Conservation (phyloP, 768 basidiomycete species). For the Lentinus brumalis region DNA sequence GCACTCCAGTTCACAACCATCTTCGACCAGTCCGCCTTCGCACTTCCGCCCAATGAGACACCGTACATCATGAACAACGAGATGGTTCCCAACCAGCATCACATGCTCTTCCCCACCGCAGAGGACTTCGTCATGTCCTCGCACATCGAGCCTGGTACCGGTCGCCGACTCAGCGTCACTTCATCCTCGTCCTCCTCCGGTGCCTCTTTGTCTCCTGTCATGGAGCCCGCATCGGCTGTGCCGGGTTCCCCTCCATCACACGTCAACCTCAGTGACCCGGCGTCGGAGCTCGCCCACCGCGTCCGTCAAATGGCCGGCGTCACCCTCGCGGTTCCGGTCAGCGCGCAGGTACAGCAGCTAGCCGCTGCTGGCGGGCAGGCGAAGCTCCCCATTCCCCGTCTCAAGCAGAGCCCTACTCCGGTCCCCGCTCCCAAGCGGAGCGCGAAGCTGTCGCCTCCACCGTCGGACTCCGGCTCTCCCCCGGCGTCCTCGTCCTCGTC, state of each 20-base stretch:
- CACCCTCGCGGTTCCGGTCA: conserved; percentile 40
- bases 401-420: conserved; percentile 48
- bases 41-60: conserved; percentile 7
- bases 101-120: conserved; percentile 17
- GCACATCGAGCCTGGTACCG: conserved; percentile 23
- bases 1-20: conserved; percentile 53
- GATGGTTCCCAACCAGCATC: conserved; percentile 10
- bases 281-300: conserved; percentile 38
- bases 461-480: conserved; percentile 22
- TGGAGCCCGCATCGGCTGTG: conserved; percentile 39
- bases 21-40: conserved; percentile 26
- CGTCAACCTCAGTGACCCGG: conserved; percentile 30
- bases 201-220: conserved; percentile 52
- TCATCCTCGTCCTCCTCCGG: conserved; percentile 58
- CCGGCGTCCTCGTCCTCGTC: conserved; percentile 25
- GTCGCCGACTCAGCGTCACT: conserved; percentile 52
- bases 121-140: conserved; percentile 17
- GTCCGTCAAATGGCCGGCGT: conserved; percentile 41
- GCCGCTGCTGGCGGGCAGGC: conserved; percentile 30
- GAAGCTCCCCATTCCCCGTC: conserved; percentile 54
- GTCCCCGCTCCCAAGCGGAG: conserved; percentile 32
- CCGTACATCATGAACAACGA: conserved; percentile 15
- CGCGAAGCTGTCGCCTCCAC: conserved; percentile 19
- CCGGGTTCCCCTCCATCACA: conserved; percentile 26
- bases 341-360: conserved; percentile 35